Percentiles rank a stretch among this genome's conserved stretches.
Conservation (phyloP, 176 grass and related monocot genomes). For the Zoysia japonica region DNA sequence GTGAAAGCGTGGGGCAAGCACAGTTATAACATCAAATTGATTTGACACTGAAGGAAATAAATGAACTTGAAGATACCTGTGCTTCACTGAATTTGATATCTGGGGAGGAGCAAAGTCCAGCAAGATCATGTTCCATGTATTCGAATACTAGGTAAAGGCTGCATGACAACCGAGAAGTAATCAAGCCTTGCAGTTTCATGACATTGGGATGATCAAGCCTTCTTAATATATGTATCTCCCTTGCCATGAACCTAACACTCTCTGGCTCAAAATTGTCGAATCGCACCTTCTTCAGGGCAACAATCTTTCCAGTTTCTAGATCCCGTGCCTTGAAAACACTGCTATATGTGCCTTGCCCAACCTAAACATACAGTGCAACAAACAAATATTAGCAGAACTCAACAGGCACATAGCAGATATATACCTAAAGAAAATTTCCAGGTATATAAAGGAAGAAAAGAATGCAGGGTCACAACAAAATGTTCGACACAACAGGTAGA, state of each 20-base stretch:
- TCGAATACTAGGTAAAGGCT: constrained; percentile 98
- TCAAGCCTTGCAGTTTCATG: constrained; percentile 94
- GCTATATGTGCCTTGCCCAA: constrained; percentile 98
- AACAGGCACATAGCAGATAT: not conserved
- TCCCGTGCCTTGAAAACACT: constrained; percentile 90
- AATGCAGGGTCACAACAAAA: no score
- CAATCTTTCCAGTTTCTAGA: constrained; percentile 77
- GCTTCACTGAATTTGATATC: constrained; percentile 83
- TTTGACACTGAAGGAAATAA: not conserved
- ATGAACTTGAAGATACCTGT: constrained; percentile 58
- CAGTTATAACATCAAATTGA: not conserved
- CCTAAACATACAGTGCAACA: constrained; percentile 41
- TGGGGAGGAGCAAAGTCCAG: constrained; percentile 83
- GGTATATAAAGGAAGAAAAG: no score
- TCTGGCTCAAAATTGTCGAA: constrained; percentile 97
- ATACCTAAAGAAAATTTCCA: no score
- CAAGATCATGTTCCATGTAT: constrained; percentile 99
- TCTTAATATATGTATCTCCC: constrained; percentile 92
- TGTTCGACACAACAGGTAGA: not conserved
- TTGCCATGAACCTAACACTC: constrained; percentile 93
- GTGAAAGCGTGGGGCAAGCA: constrained; percentile 17
- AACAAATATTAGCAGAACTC: constrained; percentile 10
- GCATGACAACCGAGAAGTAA: constrained; percentile 80
- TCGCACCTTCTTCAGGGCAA: constrained; percentile 96
- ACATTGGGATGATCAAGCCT: constrained; percentile 94